A percentile compares a stretch with the other conserved stretches of the same genome.
These are phyloP conservation scores for Chaetomium tenue DNA, from an alignment of 495 filamentous ascomycete genomes.

Conservation along the genomic window DNA sequence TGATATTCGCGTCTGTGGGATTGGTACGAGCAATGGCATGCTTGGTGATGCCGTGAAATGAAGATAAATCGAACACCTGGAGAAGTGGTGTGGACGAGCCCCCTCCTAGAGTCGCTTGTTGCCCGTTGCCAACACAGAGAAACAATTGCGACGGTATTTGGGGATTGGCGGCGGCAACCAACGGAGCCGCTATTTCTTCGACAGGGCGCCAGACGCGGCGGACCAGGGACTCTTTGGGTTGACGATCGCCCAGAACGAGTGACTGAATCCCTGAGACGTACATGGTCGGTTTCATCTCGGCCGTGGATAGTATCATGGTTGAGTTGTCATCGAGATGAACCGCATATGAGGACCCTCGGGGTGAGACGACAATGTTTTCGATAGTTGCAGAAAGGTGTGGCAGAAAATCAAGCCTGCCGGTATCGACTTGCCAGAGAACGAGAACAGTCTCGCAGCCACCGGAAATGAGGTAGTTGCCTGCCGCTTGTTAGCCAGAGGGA, in stretches of 20 bases:
- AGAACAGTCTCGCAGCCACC: slow-evolving; percentile 88
- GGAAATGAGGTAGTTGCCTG: slow-evolving; percentile 94
- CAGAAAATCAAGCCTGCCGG: slow-evolving; percentile 70
- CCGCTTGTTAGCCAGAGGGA: slow-evolving; percentile 4
- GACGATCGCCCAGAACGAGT: slow-evolving; percentile 42
- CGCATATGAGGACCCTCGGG: slow-evolving; percentile 72
- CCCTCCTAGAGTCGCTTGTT: slow-evolving; percentile 41
- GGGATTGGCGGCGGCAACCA: slow-evolving; percentile 41
- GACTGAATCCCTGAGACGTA: slow-evolving; percentile 82
- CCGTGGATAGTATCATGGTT: slow-evolving; percentile 79
- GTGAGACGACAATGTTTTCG: slow-evolving; percentile 78
- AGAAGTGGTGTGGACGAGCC: slow-evolving; percentile 47
- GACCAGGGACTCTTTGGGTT: slow-evolving; percentile 44
- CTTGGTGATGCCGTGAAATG: slow-evolving; percentile 68
- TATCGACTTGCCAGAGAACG: slow-evolving; percentile 94
- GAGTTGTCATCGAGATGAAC: slow-evolving; percentile 88
- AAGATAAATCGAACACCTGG: slow-evolving; percentile 79
- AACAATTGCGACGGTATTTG: slow-evolving; percentile 43
- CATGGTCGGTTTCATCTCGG: slow-evolving; percentile 74
- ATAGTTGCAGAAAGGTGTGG: slow-evolving; percentile 85
- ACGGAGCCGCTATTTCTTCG: slow-evolving; percentile 33
- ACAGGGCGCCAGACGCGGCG: slow-evolving; percentile 41
- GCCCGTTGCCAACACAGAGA: slow-evolving; percentile 50
- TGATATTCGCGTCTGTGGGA: slow-evolving; percentile 71
- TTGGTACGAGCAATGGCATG: slow-evolving; percentile 89